Evolutionary conservation across 768 basidiomycete genomes (phyloP).

Genomic region (Calocybe cyanea): DNA sequence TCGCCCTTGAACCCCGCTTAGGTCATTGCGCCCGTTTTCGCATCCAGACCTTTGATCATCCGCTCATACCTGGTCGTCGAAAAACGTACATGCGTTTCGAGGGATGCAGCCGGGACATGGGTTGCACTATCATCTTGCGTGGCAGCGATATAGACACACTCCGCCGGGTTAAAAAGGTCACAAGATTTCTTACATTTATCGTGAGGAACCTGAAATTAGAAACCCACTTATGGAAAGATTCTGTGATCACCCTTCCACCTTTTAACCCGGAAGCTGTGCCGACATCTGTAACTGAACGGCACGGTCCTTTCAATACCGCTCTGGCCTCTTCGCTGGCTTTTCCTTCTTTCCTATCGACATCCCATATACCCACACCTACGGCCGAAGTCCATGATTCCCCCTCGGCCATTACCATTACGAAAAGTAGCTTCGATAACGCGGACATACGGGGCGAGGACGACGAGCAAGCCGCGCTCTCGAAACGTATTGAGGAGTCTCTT

Average conservation of each 20-base stretch:
- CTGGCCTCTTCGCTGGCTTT: conserved; percentile 23
- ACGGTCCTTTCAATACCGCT: conserved; percentile 15
- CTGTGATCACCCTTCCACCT: conserved; percentile 69
- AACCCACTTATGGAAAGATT: conserved; percentile 91
- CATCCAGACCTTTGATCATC: conserved; percentile 93
- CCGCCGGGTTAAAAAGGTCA: conserved; percentile 85
- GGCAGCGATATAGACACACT: conserved; percentile 83
- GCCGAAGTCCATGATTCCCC: conserved; percentile 5
- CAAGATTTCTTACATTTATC: conserved; percentile 87
- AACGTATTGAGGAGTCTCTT: conserved; percentile 77
- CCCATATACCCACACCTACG: conserved; percentile 26
- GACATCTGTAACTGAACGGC: conserved; percentile 25
- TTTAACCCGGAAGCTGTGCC: conserved; percentile 68
- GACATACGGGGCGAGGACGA: conserved; percentile 69
- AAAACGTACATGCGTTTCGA: conserved; percentile 99
- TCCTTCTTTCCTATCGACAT: conserved; percentile 26
- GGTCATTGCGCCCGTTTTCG: conserved; percentile 85
- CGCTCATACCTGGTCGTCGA: conserved; percentile 86
- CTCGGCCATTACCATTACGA: conserved; percentile 19
- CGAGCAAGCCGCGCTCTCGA: conserved; percentile 63
- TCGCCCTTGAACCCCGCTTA: conserved; percentile 83
- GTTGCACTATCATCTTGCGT: conserved; percentile 89
- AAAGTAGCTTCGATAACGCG: conserved; percentile 33
- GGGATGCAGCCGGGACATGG: conserved; percentile 89
- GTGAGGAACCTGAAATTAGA: conserved; percentile 93